These are phyloP conservation scores for Colletotrichum tamarilloi DNA, from an alignment of 2,329 filamentous ascomycete genomes.

Conservation along the genomic window DNA sequence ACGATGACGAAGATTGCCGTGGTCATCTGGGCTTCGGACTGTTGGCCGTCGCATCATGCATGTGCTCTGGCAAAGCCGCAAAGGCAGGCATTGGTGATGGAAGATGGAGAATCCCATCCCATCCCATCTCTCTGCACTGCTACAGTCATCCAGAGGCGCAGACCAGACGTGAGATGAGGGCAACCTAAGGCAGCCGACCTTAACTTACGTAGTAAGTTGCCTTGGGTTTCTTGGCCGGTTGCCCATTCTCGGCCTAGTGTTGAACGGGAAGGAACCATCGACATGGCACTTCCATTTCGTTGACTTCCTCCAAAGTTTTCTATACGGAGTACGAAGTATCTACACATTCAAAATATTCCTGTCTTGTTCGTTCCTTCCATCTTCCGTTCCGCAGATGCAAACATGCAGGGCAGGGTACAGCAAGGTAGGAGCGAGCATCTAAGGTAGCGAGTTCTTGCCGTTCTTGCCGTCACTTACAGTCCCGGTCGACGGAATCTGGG, in stretches of 20 bases:
- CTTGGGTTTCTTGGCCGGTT: slow-evolving; percentile 9
- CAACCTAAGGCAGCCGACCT: not conserved
- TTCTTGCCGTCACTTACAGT: not conserved
- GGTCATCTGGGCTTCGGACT: not conserved
- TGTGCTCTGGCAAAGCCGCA: not conserved
- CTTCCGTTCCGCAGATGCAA: not conserved
- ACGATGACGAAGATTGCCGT: not conserved
- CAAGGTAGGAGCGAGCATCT: not conserved
- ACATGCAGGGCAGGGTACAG: not conserved
- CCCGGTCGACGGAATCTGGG: not conserved
- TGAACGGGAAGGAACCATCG: not conserved
- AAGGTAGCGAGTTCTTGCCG: not conserved
- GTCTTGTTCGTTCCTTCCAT: not conserved
- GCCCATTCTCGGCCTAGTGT: slow-evolving; percentile 8
- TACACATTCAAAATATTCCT: not conserved
- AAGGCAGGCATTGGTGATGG: not conserved
- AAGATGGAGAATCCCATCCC: slow-evolving; percentile 21
- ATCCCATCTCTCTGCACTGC: slow-evolving; percentile 5
- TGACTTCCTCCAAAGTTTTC: too few species aligned
- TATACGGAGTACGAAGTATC: too few species aligned
- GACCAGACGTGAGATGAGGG: slow-evolving; percentile 3
- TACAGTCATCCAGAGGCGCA: not conserved
- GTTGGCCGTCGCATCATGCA: not conserved
- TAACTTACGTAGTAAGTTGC: not conserved
- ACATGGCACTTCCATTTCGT: not conserved